Percentiles rank a stretch among this genome's conserved stretches.
Evolutionary conservation across 1,284 basidiomycete species (phyloP).

Genomic region (Cryptococcus neoformans): DNA sequence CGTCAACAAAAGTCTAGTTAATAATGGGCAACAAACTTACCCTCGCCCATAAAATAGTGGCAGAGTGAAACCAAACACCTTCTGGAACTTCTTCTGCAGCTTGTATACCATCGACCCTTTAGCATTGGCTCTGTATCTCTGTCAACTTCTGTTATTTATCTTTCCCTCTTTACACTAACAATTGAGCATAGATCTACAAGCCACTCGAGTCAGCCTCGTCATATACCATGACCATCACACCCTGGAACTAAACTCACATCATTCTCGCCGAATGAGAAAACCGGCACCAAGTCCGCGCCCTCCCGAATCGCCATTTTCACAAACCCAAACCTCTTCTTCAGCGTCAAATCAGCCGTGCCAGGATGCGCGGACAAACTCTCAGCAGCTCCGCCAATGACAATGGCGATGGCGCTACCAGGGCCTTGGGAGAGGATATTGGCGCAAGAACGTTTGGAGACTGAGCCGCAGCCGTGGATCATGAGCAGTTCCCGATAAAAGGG

Average conservation of each 20-base stretch:
- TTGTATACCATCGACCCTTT: slow-evolving; percentile 84
- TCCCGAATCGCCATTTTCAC: slow-evolving; percentile 95
- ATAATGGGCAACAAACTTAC: slow-evolving; percentile 20
- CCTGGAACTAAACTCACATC: slow-evolving; percentile 61
- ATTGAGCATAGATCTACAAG: slow-evolving; percentile 84
- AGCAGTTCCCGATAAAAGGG: slow-evolving; percentile 93
- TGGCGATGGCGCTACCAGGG: slow-evolving; percentile 71
- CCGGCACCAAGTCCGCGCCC: slow-evolving; percentile 89
- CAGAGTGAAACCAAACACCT: slow-evolving; percentile 91
- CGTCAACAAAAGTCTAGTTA: background rate
- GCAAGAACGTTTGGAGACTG: slow-evolving; percentile 86
- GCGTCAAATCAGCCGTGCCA: slow-evolving; percentile 83
- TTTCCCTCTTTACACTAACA: slow-evolving; percentile 52
- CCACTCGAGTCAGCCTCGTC: slow-evolving; percentile 1
- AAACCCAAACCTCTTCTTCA: slow-evolving; percentile 82
- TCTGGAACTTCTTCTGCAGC: slow-evolving; percentile 86
- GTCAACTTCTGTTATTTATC: too few species aligned
- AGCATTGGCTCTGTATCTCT: slow-evolving; percentile 62
- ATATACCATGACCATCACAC: background rate
- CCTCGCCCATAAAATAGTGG: slow-evolving; percentile 91
- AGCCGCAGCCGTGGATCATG: slow-evolving; percentile 80
- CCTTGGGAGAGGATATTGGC: slow-evolving; percentile 79
- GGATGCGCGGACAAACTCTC: slow-evolving; percentile 92
- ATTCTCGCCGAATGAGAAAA: slow-evolving; percentile 97
- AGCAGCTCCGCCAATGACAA: slow-evolving; percentile 94